Base-by-base conservation (phyloP, 305 asterid genomes). In the Fraxinus xanthoxyloides region DNA sequence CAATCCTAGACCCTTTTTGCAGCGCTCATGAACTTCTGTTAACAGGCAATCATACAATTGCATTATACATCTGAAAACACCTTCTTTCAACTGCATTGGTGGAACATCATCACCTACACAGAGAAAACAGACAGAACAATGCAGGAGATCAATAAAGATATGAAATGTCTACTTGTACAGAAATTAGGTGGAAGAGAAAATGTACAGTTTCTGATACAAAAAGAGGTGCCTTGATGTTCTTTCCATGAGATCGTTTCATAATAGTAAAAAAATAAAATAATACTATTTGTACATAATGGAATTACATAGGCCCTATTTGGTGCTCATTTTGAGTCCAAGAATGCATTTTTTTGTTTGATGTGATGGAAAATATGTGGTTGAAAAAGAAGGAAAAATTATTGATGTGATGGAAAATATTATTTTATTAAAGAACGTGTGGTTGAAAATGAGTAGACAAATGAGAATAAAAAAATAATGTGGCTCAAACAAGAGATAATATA, bases 1-100 rank as follows among this genome's bases (percentile, higher is more conserved):
- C 93, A 96, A 89, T 81, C 97, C 97, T 78, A 93, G 89, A 85
- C 99, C 99, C 81, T 92, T 96, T 85, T 94, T 96, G 91, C 98
- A 94, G 78, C 99, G 98, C 84, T 96, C 99, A 80, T 96, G 99
- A 84, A 96, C 99, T 91, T 96, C 99, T 24, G 98, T 94, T 82
- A 96, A 70, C 84, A 94, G 95, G 90, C 99, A 96, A 87, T 96
- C 99, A 74, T 87, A 96, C 86, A 96, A 82, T 81, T 96, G 99
- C 95, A 94, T 90, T 84, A 96, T 91, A 89, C 99, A 96, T 86
- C 99, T 89, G 84, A 94, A 94, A 82, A 96, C 98, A 79, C 98
- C 94, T 87, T 96, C 99, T 89, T 91, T 94, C 92, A 96, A 90
- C 89, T 94, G 99, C 98, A 96, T 94, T 26, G 99, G 98, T 61